A percentile compares a stretch with the other conserved stretches of the same genome.
Evolutionary conservation across 192 early-diverging fungal genomes (phyloP).

Genomic region (Gorgonomyces haynaldii): DNA sequence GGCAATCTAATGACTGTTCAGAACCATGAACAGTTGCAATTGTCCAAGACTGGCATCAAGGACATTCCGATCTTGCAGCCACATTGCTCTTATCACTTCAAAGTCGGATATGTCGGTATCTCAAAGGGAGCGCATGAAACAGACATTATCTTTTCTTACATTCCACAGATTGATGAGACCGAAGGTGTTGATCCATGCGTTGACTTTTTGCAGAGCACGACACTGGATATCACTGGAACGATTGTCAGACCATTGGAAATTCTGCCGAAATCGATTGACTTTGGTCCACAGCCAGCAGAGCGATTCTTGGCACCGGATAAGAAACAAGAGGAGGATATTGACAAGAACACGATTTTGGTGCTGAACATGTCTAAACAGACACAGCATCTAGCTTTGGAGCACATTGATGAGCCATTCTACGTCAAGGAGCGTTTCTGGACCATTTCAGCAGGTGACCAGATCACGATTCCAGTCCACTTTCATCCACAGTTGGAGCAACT

Average conservation of each 20-base stretch:
- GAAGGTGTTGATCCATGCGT: neutral
- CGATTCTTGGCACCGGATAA: conserved; percentile 4
- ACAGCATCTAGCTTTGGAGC: conserved; percentile 39
- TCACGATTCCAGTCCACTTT: conserved; percentile 44
- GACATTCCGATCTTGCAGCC: no score
- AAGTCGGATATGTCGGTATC: no score
- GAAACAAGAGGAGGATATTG: neutral
- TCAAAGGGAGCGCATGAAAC: no score
- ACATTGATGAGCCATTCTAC: conserved; percentile 35
- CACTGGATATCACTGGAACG: conserved; percentile 22
- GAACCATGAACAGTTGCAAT: no score
- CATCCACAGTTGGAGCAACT: conserved; percentile 45
- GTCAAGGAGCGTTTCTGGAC: conserved; percentile 39
- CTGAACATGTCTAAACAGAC: conserved; percentile 46
- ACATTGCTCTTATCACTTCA: no score
- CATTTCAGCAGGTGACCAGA: conserved; percentile 37
- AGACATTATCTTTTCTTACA: no score
- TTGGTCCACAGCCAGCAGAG: conserved; percentile 42
- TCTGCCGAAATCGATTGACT: conserved; percentile 38
- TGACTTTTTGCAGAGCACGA: conserved; percentile 22
- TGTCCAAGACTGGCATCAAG: no score
- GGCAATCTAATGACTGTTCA: no score
- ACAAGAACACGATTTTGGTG: no score
- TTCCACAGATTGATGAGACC: neutral
- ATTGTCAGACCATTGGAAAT: conserved; percentile 39